These are phyloP conservation scores for Talaromyces piceae DNA, from an alignment of 2,329 filamentous ascomycete genomes.

Conservation along the genomic window DNA sequence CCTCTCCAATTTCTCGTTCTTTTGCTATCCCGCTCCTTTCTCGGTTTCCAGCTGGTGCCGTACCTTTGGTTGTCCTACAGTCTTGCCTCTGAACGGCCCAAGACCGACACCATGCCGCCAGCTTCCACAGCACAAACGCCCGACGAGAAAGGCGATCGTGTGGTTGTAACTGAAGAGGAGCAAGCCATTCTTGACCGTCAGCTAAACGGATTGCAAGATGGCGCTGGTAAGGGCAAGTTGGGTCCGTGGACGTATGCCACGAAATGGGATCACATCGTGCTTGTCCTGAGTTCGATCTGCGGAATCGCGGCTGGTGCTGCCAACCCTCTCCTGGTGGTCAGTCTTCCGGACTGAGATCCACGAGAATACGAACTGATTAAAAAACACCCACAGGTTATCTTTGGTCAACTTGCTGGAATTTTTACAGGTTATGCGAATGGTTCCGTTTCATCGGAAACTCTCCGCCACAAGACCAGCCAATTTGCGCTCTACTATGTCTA, in stretches of 20 bases:
- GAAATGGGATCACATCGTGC: slow-evolving; percentile 55
- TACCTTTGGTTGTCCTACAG: no score
- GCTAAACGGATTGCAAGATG: neutral
- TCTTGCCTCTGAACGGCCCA: no score
- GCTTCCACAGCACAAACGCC: neutral
- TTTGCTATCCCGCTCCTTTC: no score
- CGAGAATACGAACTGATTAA: slow-evolving; percentile 6
- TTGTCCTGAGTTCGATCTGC: slow-evolving; percentile 53
- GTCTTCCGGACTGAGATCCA: slow-evolving; percentile 9
- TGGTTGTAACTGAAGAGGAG: neutral
- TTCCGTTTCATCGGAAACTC: slow-evolving; percentile 12
- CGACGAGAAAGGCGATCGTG: neutral
- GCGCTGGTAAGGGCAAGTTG: slow-evolving; percentile 17
- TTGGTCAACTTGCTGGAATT: slow-evolving; percentile 64
- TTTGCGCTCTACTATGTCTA: slow-evolving; percentile 37
- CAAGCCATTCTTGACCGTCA: neutral
- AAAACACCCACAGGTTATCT: slow-evolving; percentile 45
- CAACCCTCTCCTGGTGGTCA: slow-evolving; percentile 68
- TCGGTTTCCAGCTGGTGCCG: no score
- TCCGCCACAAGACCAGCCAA: neutral
- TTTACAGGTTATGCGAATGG: slow-evolving; percentile 59
- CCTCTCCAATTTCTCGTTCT: no score
- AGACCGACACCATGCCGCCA: neutral
- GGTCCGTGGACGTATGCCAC: slow-evolving; percentile 65
- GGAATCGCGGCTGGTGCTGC: slow-evolving; percentile 68